Evolutionary conservation across 2,329 filamentous ascomycete genomes (phyloP).

Genomic region (Metarhizium sp.): DNA sequence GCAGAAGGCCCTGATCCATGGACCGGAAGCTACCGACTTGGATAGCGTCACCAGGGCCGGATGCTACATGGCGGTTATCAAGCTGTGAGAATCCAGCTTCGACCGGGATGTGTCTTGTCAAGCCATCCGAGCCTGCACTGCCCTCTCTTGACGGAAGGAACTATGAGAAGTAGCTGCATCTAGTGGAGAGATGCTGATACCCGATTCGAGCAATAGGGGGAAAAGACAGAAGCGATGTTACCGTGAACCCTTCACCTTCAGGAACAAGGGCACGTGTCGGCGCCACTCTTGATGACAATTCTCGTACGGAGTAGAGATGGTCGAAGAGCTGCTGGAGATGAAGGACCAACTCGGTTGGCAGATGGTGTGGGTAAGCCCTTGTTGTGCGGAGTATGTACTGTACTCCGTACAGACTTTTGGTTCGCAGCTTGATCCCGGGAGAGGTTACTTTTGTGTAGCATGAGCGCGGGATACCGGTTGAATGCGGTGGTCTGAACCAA

Average conservation of each 20-base stretch:
- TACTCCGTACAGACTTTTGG: background rate
- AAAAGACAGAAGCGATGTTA: background rate
- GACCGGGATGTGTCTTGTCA: background rate
- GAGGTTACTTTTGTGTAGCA: background rate
- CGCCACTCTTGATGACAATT: background rate
- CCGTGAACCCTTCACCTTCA: constrained; percentile 2
- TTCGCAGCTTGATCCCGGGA: background rate
- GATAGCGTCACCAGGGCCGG: background rate
- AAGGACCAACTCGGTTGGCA: background rate
- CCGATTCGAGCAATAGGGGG: background rate
- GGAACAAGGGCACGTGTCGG: constrained; percentile 4
- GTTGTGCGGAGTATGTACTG: background rate
- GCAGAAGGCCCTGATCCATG: background rate
- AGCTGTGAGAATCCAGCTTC: background rate
- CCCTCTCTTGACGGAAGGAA: background rate
- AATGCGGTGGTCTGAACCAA: background rate
- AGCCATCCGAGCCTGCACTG: background rate
- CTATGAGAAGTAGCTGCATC: background rate
- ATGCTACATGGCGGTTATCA: background rate
- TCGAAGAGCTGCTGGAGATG: background rate
- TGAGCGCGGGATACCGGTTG: background rate
- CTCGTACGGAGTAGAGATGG: too few relatives aligned
- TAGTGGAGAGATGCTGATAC: background rate
- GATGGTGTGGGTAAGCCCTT: background rate
- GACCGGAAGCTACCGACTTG: constrained; percentile 4